Evolutionary conservation across 2,329 filamentous ascomycete species (phyloP).

Genomic region (Bisporella sp.): DNA sequence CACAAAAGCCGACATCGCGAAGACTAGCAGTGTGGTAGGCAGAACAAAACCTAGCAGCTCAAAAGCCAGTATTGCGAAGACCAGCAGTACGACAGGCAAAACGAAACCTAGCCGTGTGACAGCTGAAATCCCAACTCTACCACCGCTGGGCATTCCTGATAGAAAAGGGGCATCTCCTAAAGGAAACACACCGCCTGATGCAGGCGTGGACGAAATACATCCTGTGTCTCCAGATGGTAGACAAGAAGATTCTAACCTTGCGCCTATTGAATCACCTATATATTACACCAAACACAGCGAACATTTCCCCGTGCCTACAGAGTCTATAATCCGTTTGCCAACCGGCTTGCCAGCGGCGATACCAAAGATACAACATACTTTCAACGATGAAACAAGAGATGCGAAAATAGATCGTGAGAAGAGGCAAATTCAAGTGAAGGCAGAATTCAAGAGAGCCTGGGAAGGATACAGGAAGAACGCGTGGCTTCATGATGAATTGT

Average conservation of each 20-base stretch:
- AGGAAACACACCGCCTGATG: conserved; percentile 5
- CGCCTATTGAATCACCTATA: conserved; percentile 26
- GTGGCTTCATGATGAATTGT: conserved; percentile 82
- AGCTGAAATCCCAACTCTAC: conserved; percentile 10
- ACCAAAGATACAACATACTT: conserved; percentile 69
- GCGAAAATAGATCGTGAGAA: conserved; percentile 55
- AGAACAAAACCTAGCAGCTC: background rate
- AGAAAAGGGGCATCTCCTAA: conserved; percentile 14
- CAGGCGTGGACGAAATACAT: conserved; percentile 16
- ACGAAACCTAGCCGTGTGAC: background rate
- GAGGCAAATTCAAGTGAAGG: conserved; percentile 61
- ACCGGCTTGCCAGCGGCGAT: conserved; percentile 62
- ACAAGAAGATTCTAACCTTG: conserved; percentile 15
- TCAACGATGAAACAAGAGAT: conserved; percentile 56
- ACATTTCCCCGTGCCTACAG: conserved; percentile 66
- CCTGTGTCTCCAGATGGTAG: conserved; percentile 21
- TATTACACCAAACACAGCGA: conserved; percentile 73
- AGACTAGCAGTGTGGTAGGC: background rate
- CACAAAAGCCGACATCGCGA: background rate
- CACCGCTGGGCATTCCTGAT: conserved; percentile 20
- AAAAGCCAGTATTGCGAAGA: background rate
- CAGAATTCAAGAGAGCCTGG: conserved; percentile 75
- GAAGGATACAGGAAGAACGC: conserved; percentile 71
- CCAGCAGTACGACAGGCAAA: background rate
- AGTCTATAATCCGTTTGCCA: conserved; percentile 69